phyloP scores from a whole-genome alignment of 1,284 basidiomycete species.

The Fomitopsis schrenkii region DNA sequence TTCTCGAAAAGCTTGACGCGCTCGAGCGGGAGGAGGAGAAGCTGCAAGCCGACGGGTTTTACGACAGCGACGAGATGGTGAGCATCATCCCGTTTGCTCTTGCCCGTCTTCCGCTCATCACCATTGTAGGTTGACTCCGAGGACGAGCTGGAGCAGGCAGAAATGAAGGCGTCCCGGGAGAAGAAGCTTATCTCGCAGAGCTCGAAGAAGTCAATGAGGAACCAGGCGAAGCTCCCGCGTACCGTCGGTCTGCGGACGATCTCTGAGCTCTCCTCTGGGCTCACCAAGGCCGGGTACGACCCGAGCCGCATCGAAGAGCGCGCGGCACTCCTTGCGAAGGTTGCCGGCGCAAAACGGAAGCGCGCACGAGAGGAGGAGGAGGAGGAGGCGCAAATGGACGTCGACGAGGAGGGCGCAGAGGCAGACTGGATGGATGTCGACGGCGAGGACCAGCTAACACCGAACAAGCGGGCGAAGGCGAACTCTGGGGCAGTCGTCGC shows the following conservation, averaged over 20 bases:
- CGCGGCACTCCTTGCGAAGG: conserved; percentile 80
- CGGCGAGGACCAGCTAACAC: conserved; percentile 47
- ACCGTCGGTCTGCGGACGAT: conserved; percentile 87
- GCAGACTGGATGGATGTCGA: conserved; percentile 54
- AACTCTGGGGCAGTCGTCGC: conserved; percentile 55
- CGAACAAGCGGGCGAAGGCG: conserved; percentile 57
- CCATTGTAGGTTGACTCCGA: conserved; percentile 79
- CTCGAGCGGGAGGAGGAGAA: conserved; percentile 96
- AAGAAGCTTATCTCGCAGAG: conserved; percentile 80
- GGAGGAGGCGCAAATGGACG: conserved; percentile 43
- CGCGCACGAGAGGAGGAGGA: conserved; percentile 51
- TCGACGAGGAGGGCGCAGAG: conserved; percentile 38
- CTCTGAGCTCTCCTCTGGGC: conserved; percentile 75
- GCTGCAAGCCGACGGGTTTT: conserved; percentile 92
- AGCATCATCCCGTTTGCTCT: conserved; percentile 16
- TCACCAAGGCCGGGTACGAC: conserved; percentile 88
- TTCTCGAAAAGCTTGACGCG: conserved; percentile 93
- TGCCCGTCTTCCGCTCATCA: conserved; percentile 1
- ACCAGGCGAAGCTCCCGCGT: conserved; percentile 81
- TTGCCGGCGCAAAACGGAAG: conserved; percentile 72
- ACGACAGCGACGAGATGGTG: conserved; percentile 85
- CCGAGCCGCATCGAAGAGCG: conserved; percentile 86
- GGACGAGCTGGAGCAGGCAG: conserved; percentile 81
- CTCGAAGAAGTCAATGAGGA: conserved; percentile 85
- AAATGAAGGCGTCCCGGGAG: conserved; percentile 59